phyloP scores from a whole-genome alignment of 2,329 filamentous ascomycete species.

The Fusarium foetens region DNA sequence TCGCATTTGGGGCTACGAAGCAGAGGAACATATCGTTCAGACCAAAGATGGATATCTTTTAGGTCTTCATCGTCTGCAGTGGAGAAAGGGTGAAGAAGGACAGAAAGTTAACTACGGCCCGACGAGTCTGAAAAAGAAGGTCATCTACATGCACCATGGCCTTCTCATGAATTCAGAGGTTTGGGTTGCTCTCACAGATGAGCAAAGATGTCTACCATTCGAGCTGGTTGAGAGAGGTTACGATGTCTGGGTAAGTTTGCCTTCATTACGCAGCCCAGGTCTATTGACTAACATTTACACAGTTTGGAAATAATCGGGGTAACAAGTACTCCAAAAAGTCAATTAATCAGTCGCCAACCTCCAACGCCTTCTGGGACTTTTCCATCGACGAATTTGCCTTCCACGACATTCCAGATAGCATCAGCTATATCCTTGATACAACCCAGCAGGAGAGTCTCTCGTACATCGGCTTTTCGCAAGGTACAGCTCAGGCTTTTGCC shows the following conservation, averaged over 20 bases:
- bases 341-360: conserved; percentile 77
- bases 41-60: conserved; percentile 94
- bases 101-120: conserved; percentile 78
- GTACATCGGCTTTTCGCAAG: conserved; percentile 97
- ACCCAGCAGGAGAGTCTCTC: conserved; percentile 87
- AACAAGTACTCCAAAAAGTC: conserved; percentile 99
- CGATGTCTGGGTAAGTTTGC: conserved; percentile 83
- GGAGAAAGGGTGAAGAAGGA: conserved; percentile 83
- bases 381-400: conserved; percentile 99
- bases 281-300: conserved; percentile 39
- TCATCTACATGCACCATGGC: conserved; percentile 94
- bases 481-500: conserved; percentile 96
- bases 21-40: conserved; percentile 95
- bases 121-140: conserved; percentile 77
- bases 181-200: conserved; percentile 93
- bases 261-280: background rate
- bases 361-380: conserved; percentile 91
- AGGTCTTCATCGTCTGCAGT: conserved; percentile 87
- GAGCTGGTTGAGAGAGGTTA: conserved; percentile 89
- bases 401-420: conserved; percentile 95
- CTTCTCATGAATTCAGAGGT: conserved; percentile 99
- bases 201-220: conserved; percentile 87
- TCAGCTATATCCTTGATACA: conserved; percentile 87
- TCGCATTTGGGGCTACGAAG: conserved; percentile 87
- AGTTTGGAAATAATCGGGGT: conserved; percentile 95